Base-by-base conservation (phyloP, 2,329 filamentous ascomycete genomes). In the Myriosclerotinia curreyana region DNA sequence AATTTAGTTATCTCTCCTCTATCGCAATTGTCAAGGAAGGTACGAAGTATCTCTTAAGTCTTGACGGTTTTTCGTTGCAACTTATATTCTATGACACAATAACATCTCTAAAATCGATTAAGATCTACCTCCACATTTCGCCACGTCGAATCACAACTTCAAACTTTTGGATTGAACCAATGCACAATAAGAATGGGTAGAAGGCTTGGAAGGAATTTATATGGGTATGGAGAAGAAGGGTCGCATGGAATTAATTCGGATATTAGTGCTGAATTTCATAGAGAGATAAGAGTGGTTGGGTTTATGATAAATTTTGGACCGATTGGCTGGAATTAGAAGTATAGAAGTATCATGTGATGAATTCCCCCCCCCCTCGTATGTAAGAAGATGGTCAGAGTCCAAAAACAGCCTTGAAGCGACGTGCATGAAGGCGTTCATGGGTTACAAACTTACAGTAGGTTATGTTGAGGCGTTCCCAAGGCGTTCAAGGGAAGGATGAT, bases 91-190 rank as follows among this genome's bases (percentile, higher is more conserved):
- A 59, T 59, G 55, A 59, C 55, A 59, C 55, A 38, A 48, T 59
- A 14, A 20, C 42, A 59, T 49, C n/a, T 49, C 42, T 25, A 59
- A 48, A 49, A 22, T 17, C 8, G 42, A 59, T 14, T 25, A 59
- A 59, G 55, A 59, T 59, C 55, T 59, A 59, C 55, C 55, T 59
- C 55, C 55, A 59, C 55, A 59, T 48, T 58, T 48, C 36, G 42
- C 42, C 55, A 59, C 44, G 31, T 22, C 55, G 55, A 59, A 59
- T 59, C 55, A 59, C 5, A 38, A 38, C 6, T 12, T 25, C 9
- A 12, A 48, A 1, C n/a, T n/a, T n/a, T n/a, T n/a, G 42, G 31
- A 59, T 59, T 48, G 12, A 25, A 48, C n/a, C 36, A 48, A 48
- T 58, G 55, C 55, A 48, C 28, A 17, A 48, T 22, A n/a, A n/a